Evolutionary conservation across 805 yeast genomes (phyloP).

Genomic region (Candida qinlingensis): DNA sequence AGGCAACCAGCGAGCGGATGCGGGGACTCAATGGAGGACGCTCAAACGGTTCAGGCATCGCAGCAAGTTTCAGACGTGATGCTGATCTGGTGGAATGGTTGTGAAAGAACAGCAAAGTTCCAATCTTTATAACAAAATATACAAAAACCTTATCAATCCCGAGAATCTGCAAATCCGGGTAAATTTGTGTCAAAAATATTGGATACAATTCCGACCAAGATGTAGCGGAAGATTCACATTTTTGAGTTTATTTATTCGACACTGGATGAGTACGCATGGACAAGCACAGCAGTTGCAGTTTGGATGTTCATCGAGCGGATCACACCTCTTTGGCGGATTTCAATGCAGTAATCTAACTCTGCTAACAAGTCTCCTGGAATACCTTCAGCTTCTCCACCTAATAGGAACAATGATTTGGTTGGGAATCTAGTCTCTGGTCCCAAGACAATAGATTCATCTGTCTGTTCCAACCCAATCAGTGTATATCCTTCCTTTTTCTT

Average conservation of each 20-base stretch:
- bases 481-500: constrained; percentile 79
- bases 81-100: not conserved
- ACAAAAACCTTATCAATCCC: not conserved
- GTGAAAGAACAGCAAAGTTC: not conserved
- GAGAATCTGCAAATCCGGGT: not conserved
- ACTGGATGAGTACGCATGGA: constrained; percentile 70
- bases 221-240: too few species aligned
- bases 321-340: constrained; percentile 88
- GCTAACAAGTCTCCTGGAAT: constrained; percentile 81
- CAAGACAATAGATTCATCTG: constrained; percentile 78
- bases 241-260: not conserved
- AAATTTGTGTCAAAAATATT: not conserved
- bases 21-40: constrained; percentile 11
- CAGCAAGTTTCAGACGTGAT: not conserved
- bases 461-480: constrained; percentile 86
- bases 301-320: constrained; percentile 95
- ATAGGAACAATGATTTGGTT: constrained; percentile 63
- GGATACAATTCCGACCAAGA: too few species aligned
- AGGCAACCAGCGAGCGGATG: constrained; percentile 15
- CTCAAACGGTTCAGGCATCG: not conserved
- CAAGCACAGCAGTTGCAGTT: constrained; percentile 92
- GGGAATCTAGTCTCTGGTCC: constrained; percentile 68
- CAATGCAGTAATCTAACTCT: constrained; percentile 81
- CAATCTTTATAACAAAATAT: not conserved
- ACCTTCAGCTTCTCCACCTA: constrained; percentile 89